Evolutionary conservation across 2,329 filamentous ascomycete genomes (phyloP).

Genomic region (Moelleriella libera): DNA sequence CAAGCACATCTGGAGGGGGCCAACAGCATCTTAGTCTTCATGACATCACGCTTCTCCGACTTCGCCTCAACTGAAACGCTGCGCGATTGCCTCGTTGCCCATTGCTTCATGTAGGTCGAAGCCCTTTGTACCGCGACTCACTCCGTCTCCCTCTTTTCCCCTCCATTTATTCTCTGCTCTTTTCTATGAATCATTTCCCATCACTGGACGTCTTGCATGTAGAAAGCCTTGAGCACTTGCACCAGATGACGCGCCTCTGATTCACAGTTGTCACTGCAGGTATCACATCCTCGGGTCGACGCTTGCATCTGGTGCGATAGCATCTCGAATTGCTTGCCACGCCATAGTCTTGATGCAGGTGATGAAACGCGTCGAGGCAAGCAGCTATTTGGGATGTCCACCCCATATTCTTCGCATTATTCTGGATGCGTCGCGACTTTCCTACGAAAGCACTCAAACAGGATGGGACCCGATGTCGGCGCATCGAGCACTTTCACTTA

Average conservation of each 20-base stretch:
- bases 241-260: too few relatives aligned
- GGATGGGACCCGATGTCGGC: slow-evolving; percentile 17
- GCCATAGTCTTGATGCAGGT: slow-evolving; percentile 23
- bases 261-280: slow-evolving; percentile 8
- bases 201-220: too few relatives aligned
- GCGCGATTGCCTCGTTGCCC: slow-evolving; percentile 31
- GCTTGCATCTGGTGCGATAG: slow-evolving; percentile 19
- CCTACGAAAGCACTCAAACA: slow-evolving; percentile 19
- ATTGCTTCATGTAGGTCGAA: slow-evolving; percentile 28
- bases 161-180: too few relatives aligned
- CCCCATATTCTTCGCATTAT: slow-evolving; percentile 30
- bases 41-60: slow-evolving; percentile 14
- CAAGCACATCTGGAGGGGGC: slow-evolving; percentile 31
- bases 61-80: slow-evolving; percentile 19
- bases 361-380: slow-evolving; percentile 25
- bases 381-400: slow-evolving; percentile 27
- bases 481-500: slow-evolving; percentile 22
- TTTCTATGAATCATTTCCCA: too few relatives aligned
- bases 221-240: too few relatives aligned
- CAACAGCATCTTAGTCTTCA: slow-evolving; percentile 23
- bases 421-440: slow-evolving; percentile 27
- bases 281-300: slow-evolving; percentile 27
- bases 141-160: too few relatives aligned
- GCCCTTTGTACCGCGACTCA: not conserved
- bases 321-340: slow-evolving; percentile 23